These are phyloP conservation scores for Physcia stellaris DNA, from an alignment of 495 filamentous ascomycete species.

Conservation along the genomic window DNA sequence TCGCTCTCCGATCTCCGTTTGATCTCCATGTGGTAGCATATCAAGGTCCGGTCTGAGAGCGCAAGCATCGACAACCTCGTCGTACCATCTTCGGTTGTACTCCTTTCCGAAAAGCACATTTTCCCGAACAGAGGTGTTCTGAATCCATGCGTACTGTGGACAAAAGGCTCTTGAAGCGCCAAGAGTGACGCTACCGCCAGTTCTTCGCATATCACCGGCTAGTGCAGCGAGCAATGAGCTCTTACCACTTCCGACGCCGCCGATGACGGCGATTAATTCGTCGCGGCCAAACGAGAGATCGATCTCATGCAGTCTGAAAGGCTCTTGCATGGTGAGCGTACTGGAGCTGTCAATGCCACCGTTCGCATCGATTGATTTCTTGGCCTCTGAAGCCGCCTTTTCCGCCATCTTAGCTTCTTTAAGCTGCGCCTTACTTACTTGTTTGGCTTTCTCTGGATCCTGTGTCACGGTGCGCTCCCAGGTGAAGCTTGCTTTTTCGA, in stretches of 20 bases:
- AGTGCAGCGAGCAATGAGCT: conserved; percentile 80
- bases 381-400: conserved; percentile 24
- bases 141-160: conserved; percentile 95
- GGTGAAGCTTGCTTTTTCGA: conserved; percentile 69
- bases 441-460: conserved; percentile 28
- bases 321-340: conserved; percentile 46
- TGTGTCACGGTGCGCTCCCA: conserved; percentile 73
- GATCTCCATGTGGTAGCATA: conserved; percentile 40
- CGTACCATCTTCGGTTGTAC: conserved; percentile 38
- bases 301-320: conserved; percentile 69
- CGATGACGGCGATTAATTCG: conserved; percentile 84
- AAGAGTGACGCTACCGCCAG: conserved; percentile 54
- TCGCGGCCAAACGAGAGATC: conserved; percentile 61
- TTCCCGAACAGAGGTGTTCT: conserved; percentile 71
- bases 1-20: conserved; percentile 46
- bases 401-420: conserved; percentile 24
- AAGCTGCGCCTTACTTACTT: conserved; percentile 24
- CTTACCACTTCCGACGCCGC: conserved; percentile 83
- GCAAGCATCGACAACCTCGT: conserved; percentile 42
- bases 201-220: conserved; percentile 87
- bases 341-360: conserved; percentile 33
- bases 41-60: conserved; percentile 42
- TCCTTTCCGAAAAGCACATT: conserved; percentile 85
- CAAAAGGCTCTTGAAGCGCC: conserved; percentile 78
- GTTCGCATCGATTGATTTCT: conserved; percentile 17